Conservation (phyloP, 2,329 filamentous ascomycete genomes). For the Fusarium sp. region DNA sequence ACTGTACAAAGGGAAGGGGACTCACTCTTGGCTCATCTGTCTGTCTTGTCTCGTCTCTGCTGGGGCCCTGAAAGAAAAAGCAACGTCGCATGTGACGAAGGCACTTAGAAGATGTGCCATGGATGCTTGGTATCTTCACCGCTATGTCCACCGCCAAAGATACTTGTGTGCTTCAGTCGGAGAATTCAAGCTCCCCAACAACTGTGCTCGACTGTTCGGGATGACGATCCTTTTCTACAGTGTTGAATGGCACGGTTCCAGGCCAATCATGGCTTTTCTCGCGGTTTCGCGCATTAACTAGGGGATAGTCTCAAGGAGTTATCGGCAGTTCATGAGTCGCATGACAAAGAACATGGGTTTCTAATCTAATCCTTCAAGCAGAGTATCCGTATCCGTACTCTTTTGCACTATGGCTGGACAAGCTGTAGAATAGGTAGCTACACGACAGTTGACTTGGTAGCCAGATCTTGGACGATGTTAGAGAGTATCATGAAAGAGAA, state of each 20-base stretch:
- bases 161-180: constrained; percentile 8
- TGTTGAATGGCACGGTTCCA: neutral
- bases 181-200: constrained; percentile 8
- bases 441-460: neutral
- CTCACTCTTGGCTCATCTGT: neutral
- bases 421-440: neutral
- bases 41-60: neutral
- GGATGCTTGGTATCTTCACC: constrained; percentile 33
- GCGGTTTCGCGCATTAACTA: neutral
- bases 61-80: constrained; percentile 19
- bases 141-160: constrained; percentile 27
- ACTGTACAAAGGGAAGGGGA: neutral
- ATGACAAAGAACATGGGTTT: neutral
- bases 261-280: neutral
- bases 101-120: constrained; percentile 10
- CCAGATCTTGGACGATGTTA: neutral
- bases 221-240: constrained; percentile 3
- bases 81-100: constrained; percentile 30
- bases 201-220: neutral
- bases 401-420: neutral
- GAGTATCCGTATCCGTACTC: neutral
- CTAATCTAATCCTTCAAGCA: neutral
- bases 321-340: neutral
- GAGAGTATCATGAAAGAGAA: neutral
- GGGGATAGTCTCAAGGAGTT: neutral